Evolutionary conservation across 129 eudicot genomes (phyloP).

Genomic region (Saposhnikovia divaricata): DNA sequence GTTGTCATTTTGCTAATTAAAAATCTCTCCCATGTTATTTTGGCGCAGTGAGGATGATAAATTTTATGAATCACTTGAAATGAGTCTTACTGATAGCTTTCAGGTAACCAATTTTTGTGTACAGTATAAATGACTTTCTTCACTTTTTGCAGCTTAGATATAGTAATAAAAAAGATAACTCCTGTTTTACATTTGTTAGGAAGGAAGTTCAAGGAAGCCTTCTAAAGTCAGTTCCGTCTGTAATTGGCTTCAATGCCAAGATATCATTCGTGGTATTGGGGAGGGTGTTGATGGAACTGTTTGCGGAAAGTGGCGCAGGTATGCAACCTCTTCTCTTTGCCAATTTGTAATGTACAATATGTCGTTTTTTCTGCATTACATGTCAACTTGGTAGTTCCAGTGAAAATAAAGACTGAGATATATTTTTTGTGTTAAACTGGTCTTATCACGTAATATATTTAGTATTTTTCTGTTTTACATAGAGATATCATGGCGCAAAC

Average conservation of each 20-base stretch:
- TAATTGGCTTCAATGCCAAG: constrained; percentile 86
- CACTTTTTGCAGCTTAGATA: constrained; percentile 11
- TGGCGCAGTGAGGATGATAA: constrained; percentile 42
- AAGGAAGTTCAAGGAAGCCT: constrained; percentile 30
- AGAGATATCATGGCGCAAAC: not conserved
- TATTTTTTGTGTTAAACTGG: not conserved
- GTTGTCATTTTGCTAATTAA: not conserved
- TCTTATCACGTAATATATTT: not conserved
- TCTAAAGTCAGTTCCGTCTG: constrained; percentile 45
- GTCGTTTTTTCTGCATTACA: not conserved
- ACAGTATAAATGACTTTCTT: not conserved
- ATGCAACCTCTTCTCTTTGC: not conserved
- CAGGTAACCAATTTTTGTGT: constrained; percentile 37
- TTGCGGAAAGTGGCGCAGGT: constrained; percentile 99
- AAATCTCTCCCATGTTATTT: constrained; percentile 8
- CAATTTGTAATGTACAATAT: not conserved
- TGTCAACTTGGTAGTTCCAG: no score
- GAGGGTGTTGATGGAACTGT: constrained; percentile 50
- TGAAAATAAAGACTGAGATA: not conserved
- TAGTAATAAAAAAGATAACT: constrained; percentile 5
- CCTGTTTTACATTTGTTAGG: constrained; percentile 35
- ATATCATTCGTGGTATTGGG: constrained; percentile 33
- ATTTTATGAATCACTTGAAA: constrained; percentile 38
- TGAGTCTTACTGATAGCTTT: constrained; percentile 23
- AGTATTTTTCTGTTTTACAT: not conserved